A percentile compares a stretch with the other conserved stretches of the same genome.
phyloP scores from a whole-genome alignment of 2,329 filamentous ascomycete genomes.

The Tolypocladium ovalisporum region DNA sequence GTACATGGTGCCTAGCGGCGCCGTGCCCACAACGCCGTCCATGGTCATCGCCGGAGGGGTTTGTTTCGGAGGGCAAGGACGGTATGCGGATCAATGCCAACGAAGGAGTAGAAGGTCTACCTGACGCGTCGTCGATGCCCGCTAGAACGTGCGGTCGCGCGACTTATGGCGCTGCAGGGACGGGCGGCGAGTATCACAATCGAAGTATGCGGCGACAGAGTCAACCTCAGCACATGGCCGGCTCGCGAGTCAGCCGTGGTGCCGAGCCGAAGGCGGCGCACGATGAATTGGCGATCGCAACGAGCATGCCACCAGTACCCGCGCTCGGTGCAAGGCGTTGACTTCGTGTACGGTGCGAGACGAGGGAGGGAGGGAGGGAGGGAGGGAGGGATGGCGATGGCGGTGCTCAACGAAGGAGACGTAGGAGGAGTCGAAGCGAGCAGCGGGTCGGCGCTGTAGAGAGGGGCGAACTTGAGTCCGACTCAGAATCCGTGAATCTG shows the following conservation, averaged over 20 bases:
- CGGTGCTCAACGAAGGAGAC: background rate
- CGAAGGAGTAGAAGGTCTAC: background rate
- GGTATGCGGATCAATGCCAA: background rate
- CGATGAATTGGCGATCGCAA: constrained; percentile 5
- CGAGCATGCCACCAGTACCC: constrained; percentile 9
- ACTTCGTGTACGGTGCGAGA: background rate
- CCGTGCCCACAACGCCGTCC: constrained; percentile 50
- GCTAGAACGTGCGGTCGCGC: background rate
- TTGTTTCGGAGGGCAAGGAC: background rate
- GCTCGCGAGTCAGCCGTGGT: constrained; percentile 17
- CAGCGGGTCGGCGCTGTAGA: background rate
- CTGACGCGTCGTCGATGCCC: constrained; percentile 5
- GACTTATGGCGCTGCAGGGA: background rate
- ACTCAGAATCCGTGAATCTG: background rate
- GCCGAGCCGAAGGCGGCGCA: constrained; percentile 14
- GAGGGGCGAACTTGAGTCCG: background rate
- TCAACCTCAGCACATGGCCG: constrained; percentile 23
- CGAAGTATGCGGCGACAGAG: constrained; percentile 14
- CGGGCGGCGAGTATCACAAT: constrained; percentile 11
- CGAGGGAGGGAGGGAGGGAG: background rate
- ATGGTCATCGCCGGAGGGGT: constrained; percentile 23
- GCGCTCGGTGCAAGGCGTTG: background rate
- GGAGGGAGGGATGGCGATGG: background rate
- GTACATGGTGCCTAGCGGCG: constrained; percentile 64
- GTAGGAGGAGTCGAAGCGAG: background rate